Evolutionary conservation across 2,329 filamentous ascomycete genomes (phyloP), one percentile per base, ranked within the genome.

Genomic region (Sclerotinia spermophila): DNA sequence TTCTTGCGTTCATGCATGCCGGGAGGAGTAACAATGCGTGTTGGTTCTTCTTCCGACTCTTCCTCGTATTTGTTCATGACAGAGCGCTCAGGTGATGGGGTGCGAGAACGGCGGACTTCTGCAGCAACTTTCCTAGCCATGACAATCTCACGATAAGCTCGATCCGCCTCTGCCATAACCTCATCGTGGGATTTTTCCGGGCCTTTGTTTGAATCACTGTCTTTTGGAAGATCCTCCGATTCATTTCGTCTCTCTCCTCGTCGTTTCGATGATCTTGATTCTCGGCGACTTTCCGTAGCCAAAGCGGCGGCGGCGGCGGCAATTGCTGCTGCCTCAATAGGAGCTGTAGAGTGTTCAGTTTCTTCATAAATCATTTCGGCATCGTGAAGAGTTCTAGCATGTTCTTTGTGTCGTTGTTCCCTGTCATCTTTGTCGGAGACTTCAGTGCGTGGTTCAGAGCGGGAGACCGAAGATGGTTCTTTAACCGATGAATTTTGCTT

Each of bases 121-220:
- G 77, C 77, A 13, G 82, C 84, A 68, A 86, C 84, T 76, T 84
- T 86, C 19, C 85, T 84, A 11, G 86, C 86, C 69, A 86, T 82
- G 35, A 82, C 82, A 51, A 82, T 82, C 77, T 88, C 84, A 70
- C 87, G 86, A 74, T 89, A 90, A 71, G 84, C 83, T 70, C 82
- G 81, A 76, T 90, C 82, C 42, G 87, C 88, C 72, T 87, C 84
- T 73, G 87, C 86, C 77, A 86, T 86, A 30, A 89, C 81, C 19
- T 78, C 73, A 71, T 87, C 85, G 67, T 78, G 73, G 73, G 70
- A 72, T 51, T 69, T 60, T 59, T 74, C 73, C 13, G 62, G 33
- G 5, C 0, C 35, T 42, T 70, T 71, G 4, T 42, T 59, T 17
- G 74, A 62, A 45, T 74, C 69, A 19, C 27, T 21, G 35, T 35